phyloP scores from a whole-genome alignment of 176 grass and related monocot genomes.

The Phragmites australis region DNA sequence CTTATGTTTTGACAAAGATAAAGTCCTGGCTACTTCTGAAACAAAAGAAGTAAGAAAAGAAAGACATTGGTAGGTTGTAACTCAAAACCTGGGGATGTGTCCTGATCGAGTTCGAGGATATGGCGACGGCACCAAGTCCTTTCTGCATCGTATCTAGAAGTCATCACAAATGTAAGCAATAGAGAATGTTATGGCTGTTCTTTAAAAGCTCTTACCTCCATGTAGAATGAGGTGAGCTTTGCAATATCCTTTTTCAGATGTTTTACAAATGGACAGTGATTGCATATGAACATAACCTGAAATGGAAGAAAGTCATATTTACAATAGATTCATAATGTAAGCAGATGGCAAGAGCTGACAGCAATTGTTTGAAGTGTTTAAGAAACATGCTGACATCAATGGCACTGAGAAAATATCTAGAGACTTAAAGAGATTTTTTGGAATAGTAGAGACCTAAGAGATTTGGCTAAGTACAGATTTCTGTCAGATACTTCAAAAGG shows the following conservation, averaged over 20 bases:
- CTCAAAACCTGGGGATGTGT: slow-evolving; percentile 76
- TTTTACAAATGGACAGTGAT: slow-evolving; percentile 92
- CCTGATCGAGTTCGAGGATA: slow-evolving; percentile 78
- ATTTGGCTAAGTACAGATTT: too few relatives aligned
- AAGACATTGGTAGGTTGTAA: not conserved
- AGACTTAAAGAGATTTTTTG: too few relatives aligned
- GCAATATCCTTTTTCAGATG: slow-evolving; percentile 85
- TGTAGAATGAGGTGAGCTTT: slow-evolving; percentile 81
- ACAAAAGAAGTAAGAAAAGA: not conserved
- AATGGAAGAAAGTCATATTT: not conserved
- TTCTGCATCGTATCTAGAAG: slow-evolving; percentile 56
- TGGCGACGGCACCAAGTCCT: slow-evolving; percentile 70
- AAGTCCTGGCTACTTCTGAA: not conserved
- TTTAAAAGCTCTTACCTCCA: slow-evolving; percentile 46
- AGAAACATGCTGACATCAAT: not conserved
- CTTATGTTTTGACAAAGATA: not conserved
- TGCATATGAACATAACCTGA: slow-evolving; percentile 95
- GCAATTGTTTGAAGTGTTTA: not conserved
- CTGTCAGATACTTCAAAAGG: too few relatives aligned
- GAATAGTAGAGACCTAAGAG: too few relatives aligned
- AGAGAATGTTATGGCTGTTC: not conserved
- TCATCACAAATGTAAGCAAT: slow-evolving; percentile 12
- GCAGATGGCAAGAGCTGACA: not conserved
- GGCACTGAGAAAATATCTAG: not conserved
- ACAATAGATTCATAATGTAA: not conserved